Base-by-base conservation (phyloP, 352 stramenopile genomes). In the Stephanocyclus meneghinianus region DNA sequence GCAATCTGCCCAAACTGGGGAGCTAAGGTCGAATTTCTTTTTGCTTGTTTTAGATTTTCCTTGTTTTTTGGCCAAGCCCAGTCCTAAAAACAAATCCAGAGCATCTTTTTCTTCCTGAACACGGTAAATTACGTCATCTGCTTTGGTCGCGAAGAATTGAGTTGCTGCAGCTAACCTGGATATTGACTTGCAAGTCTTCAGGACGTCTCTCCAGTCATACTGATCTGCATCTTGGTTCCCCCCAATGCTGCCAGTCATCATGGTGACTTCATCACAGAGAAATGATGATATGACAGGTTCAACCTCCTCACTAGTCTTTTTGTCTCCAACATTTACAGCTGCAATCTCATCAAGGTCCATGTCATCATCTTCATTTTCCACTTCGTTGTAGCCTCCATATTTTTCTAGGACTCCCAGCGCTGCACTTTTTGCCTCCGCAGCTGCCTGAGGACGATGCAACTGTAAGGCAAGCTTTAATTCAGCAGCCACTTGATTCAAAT, bases 141-240 rank as follows among this genome's bases (percentile, higher is more conserved):
- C 85, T 70, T 88, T 86, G 0, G 59, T 57, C n/a, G 69, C 40
- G 62, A 93, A 91, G 10, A 35, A 76, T 61, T 86, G 74, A 10
- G 76, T 26, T 15, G 90, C 74, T 53, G 80, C 82, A 55, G 85
- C 84, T 44, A 91, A 44, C 47, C 87, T 84, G 42, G 88, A 90
- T 15, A 93, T 56, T 10, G 86, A 90, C 67, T 91, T 92, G 53
- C 77, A 84, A 30, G 60, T 71, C 65, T 87, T 90, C 9, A 93
- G 79, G 3, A 80, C 74, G 57, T 86, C 86, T 18, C 81, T 87
- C 88, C 88, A 93, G 51, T 93, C 88, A 29, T 42, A 67, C 29
- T 80, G 76, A 62, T 80, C 85, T 29, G 83, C 81, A 68, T 91
- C 76, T 44, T 91, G 83, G 29, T 87, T 72, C 44, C 83, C 85